Percentiles rank a stretch among this genome's conserved stretches.
Conservation (phyloP, 2,329 filamentous ascomycete genomes). For the Aureobasidium sp. region DNA sequence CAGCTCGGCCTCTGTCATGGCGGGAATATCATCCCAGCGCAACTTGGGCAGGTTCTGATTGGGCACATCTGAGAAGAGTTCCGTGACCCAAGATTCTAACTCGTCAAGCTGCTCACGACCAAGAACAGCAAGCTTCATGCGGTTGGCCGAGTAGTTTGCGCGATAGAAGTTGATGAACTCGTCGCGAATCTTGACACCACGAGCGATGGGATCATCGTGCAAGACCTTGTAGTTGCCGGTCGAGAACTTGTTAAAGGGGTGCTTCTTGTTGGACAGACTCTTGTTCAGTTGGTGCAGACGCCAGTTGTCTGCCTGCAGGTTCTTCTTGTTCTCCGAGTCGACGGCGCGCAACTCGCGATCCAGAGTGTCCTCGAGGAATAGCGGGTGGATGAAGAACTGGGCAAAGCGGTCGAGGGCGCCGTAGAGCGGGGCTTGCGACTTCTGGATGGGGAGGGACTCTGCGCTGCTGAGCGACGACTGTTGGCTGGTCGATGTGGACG, state of each 20-base stretch:
- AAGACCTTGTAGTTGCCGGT: conserved; percentile 83
- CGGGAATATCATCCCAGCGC: conserved; percentile 58
- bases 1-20: conserved; percentile 55
- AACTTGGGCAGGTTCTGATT: conserved; percentile 72
- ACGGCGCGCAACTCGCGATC: conserved; percentile 84
- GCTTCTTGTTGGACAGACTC: conserved; percentile 75
- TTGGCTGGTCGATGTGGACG: conserved; percentile 52
- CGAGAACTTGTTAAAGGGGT: conserved; percentile 86
- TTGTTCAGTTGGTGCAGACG: conserved; percentile 82
- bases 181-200: conserved; percentile 76
- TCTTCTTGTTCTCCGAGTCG: conserved; percentile 97
- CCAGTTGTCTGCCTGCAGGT: conserved; percentile 85
- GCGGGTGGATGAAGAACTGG: conserved; percentile 84
- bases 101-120: conserved; percentile 76
- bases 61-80: conserved; percentile 72
- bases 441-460: conserved; percentile 30
- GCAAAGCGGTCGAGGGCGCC: conserved; percentile 86
- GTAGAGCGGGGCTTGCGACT: conserved; percentile 56
- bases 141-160: conserved; percentile 84
- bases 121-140: conserved; percentile 85
- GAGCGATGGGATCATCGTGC: conserved; percentile 70
- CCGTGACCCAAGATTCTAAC: conserved; percentile 73
- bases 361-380: conserved; percentile 77
- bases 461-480: conserved; percentile 32
- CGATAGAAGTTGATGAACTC: conserved; percentile 91